Evolutionary conservation across 805 yeast species (phyloP), one percentile per base, ranked within the genome.

Genomic region (Maudiozyma pseudohumilis): DNA sequence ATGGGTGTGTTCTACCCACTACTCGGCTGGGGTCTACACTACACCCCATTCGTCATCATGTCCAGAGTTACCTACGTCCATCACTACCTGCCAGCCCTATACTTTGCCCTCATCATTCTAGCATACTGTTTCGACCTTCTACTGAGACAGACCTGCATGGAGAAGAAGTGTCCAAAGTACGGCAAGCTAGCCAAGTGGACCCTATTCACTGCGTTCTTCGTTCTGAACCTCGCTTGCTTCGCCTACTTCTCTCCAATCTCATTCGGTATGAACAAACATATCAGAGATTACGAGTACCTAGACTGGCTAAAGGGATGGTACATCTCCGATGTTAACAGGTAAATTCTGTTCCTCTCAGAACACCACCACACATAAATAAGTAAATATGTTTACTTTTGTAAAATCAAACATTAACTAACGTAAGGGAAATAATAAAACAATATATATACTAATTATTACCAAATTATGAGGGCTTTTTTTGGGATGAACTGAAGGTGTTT

Each of bases 11-110:
- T 80, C 34, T 75, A 77, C 52, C 94, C 94, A 36, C 71, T 83
- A 72, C 61, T 82, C 34, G 92, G 86, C n/a, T 89, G 96, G 97
- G 73, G 77, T 36, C 69, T 87, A 57, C 97, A 89, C 61, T 89
- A 69, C 61, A 57, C 80, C 54, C 97, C 98, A 23, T 89, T 89
- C 61, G 74, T 83, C 25, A 66, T 87, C 46, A 89, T 89, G 98
- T 86, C 94, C 16, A 83, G 98, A 68, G 96, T 92, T 44, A 87
- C 95, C 2, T 89, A 92, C 58, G 94, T 89, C 27, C 98, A 89
- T 61, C 98, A 89, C 62, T 89, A 89, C 61, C 75, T 88, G 51
- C 98, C 98, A 16, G 96, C 97, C 1, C 71, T 88, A 47, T 89
- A 84, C 63, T 89, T 89, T 65, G 85, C 85, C 34, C 64, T 79